Evolutionary conservation across 169 alveolate genomes (phyloP), one percentile per base, ranked within the genome.

Genomic region (Miamiensis avidus): DNA sequence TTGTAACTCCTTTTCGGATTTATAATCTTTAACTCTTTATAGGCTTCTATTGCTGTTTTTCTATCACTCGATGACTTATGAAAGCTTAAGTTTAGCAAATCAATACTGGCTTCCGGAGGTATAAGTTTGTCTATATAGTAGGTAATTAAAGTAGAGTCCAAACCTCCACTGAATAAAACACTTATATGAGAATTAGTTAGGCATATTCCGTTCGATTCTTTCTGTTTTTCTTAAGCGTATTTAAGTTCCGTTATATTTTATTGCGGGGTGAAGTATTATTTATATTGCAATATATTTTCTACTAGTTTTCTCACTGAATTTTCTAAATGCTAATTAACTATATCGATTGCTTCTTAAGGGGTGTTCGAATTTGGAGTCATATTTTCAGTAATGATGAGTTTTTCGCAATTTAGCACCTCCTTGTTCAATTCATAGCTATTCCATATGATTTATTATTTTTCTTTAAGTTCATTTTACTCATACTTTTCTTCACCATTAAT

Each of bases 131-230:
- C 83, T 25, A 86, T 73, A 65, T 74, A 65, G 74, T 81, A 74
- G 1, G 95, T 93, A 31, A 94, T 82, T 30, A 96, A 74, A 25
- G 97, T 91, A 26, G 97, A 96, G 84, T 96, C 98, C 25, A 96
- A 85, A 26, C 98, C 98, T 65, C 98, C 98, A 64, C 96, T 91
- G 87, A 96, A 96, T 82, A 95, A 84, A 29, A 96, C 87, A 26
- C 94, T 95, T 34, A 93, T 83, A 34, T 93, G 86, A 1, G 84
- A 79, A n/a, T 79, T 31, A 64, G 84, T 79, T 77, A 83, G 82
- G 74, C 76, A 69, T 74, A 31, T 84, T 32, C 72, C 33, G n/a
- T 75, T 81, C 84, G 34, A 77, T 34, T 86, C 78, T 34, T 75
- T 49, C 81, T 81, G 78, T 73, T 85, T 81, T 34, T 78, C 75